Evolutionary conservation across 2,329 filamentous ascomycete species (phyloP), one percentile per base, ranked within the genome.

Genomic region (Paecilomyces niveus): DNA sequence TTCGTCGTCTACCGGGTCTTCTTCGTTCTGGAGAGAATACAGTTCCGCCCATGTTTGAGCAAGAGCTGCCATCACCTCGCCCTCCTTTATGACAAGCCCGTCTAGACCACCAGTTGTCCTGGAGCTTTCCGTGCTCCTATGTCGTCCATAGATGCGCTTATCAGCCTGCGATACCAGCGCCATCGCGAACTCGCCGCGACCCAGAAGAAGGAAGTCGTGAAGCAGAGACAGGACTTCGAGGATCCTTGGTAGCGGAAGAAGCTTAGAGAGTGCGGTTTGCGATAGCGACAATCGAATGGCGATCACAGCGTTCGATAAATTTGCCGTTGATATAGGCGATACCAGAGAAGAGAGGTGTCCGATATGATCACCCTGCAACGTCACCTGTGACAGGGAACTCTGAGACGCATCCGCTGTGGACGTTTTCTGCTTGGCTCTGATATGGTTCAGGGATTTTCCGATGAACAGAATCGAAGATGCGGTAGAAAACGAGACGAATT

Each of bases 111-210:
- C 84, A 31, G 71, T 68, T 81, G 72, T 67, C 82, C 69, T 80
- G 81, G 62, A 60, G 57, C 66, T 51, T 59, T 69, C 83, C 10
- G 85, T 79, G 62, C 86, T 79, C 64, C 81, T 85, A 81, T 89
- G 90, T 54, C 90, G 85, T 63, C 84, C 86, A n/a, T 85, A 83
- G 24, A 94, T 83, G 64, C 86, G 88, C 57, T 88, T 85, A 64
- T 97, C 91, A 0, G 93, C 91, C 75, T 97, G 90, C 35, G 88
- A 84, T 1, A 95, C 90, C 26, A 99, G 76, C 0, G 89, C 88
- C 74, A 94, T 86, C 21, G 92, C 91, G 71, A 99, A 99, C 71
- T 97, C 94, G 56, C 93, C 93, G 33, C 90, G 84, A 0, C 89
- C 88, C 0, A 99, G 81, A 2, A 99, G 81, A 64, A 97, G 90